Evolutionary conservation across 306 rosid genomes (phyloP).

Genomic region (Potentilla sterilis): DNA sequence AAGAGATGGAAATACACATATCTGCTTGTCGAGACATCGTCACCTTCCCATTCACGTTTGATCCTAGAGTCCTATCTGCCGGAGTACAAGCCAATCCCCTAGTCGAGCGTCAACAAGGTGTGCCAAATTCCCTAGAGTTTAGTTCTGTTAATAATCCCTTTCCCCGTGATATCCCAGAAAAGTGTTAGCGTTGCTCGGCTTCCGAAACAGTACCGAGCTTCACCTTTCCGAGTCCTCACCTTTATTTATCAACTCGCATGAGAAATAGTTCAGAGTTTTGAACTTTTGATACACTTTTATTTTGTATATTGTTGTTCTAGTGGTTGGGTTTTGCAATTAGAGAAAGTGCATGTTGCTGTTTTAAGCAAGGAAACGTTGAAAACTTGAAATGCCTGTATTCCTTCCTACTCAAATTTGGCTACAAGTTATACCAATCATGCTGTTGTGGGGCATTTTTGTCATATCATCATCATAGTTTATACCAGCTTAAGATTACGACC

Average conservation of each 20-base stretch:
- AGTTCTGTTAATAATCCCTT: slow-evolving; percentile 25
- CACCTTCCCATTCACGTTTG: slow-evolving; percentile 75
- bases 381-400: not conserved
- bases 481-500: not conserved
- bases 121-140: slow-evolving; percentile 21
- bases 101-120: slow-evolving; percentile 31
- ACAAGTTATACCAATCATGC: not conserved
- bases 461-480: not conserved
- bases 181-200: slow-evolving; percentile 17
- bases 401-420: not conserved
- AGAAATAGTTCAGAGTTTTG: not conserved
- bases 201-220: not conserved
- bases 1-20: slow-evolving; percentile 79
- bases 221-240: not conserved
- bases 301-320: not conserved
- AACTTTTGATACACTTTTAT: not conserved
- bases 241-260: slow-evolving; percentile 8
- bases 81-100: slow-evolving; percentile 33
- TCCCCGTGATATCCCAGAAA: slow-evolving; percentile 6
- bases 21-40: slow-evolving; percentile 76
- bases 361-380: not conserved
- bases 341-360: not conserved
- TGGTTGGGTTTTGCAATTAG: not conserved
- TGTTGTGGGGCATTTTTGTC: not conserved
- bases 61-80: slow-evolving; percentile 92